Conservation (phyloP, 179 eudicot genomes). For the Spinacia oleracea region DNA sequence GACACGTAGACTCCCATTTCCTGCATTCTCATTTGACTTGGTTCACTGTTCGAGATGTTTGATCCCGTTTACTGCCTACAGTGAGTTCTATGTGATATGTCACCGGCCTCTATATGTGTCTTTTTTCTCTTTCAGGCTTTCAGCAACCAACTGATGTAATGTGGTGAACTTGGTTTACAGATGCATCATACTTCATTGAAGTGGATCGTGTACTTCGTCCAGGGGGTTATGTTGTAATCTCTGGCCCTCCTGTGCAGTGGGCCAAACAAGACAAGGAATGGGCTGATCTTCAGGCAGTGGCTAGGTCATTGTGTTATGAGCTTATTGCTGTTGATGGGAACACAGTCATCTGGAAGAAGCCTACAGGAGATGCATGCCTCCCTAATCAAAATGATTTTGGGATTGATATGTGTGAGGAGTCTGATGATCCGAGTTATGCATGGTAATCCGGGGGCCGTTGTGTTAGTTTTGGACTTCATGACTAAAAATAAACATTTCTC, state of each 20-base stretch:
- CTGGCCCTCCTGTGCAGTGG: slow-evolving; percentile 98
- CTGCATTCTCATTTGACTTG: slow-evolving; percentile 88
- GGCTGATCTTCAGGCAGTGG: slow-evolving; percentile 94
- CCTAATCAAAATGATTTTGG: slow-evolving; percentile 83
- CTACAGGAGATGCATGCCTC: slow-evolving; percentile 71
- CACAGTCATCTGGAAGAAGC: slow-evolving; percentile 92
- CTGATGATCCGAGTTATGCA: slow-evolving; percentile 79
- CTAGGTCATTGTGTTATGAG: slow-evolving; percentile 87
- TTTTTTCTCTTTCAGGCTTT: not conserved
- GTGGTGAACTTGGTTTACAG: slow-evolving; percentile 45
- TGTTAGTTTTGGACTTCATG: not conserved
- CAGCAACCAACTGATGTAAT: slow-evolving; percentile 7
- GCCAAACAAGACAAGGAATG: slow-evolving; percentile 89
- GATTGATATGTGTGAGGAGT: slow-evolving; percentile 59
- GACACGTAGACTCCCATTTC: slow-evolving; percentile 86
- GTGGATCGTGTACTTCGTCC: slow-evolving; percentile 89
- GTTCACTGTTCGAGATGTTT: slow-evolving; percentile 94
- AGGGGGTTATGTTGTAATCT: slow-evolving; percentile 84
- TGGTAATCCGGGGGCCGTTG: slow-evolving; percentile 46
- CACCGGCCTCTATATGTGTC: not conserved
- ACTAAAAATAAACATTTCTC: slow-evolving; percentile 2
- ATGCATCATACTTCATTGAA: slow-evolving; percentile 89
- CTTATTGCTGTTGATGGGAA: slow-evolving; percentile 84
- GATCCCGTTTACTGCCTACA: slow-evolving; percentile 88
- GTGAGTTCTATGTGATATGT: slow-evolving; percentile 45